Evolutionary conservation across 1,284 basidiomycete species (phyloP).

Genomic region (Cryptococcus sp.): DNA sequence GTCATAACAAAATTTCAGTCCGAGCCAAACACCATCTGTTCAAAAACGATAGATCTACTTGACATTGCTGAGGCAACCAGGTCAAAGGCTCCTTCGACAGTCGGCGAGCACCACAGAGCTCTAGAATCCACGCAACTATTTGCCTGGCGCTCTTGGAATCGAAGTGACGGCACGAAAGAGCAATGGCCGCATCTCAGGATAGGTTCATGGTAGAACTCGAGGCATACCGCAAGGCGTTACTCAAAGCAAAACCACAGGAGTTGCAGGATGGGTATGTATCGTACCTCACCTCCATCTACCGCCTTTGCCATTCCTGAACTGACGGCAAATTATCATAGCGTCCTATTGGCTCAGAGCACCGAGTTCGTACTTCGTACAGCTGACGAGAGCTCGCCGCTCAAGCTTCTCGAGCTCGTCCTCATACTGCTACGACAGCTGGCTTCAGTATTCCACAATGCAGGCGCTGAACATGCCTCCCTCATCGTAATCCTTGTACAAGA

Average conservation of each 20-base stretch:
- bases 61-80: too few species aligned
- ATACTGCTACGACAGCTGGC: conserved; percentile 33
- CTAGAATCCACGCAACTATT: too few species aligned
- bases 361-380: conserved; percentile 15
- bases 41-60: too few species aligned
- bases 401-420: conserved; percentile 32
- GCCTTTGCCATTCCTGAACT: neutral
- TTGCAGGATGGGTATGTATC: conserved; percentile 25
- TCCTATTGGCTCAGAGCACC: conserved; percentile 9
- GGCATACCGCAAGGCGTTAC: conserved; percentile 26
- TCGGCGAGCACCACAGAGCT: too few species aligned
- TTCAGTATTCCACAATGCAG: neutral
- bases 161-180: too few species aligned
- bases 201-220: conserved; percentile 5
- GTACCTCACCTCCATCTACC: too few species aligned
- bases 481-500: conserved; percentile 16
- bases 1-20: conserved; percentile 8
- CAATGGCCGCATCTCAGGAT: too few species aligned
- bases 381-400: conserved; percentile 8
- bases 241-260: conserved; percentile 19
- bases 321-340: conserved; percentile 2
- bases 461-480: conserved; percentile 1
- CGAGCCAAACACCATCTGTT: neutral
- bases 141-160: too few species aligned
- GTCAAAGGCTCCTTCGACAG: too few species aligned